A percentile compares a stretch with the other conserved stretches of the same genome.
Evolutionary conservation across 805 yeast species (phyloP).

Genomic region (Wickerhamiella siamensis): DNA sequence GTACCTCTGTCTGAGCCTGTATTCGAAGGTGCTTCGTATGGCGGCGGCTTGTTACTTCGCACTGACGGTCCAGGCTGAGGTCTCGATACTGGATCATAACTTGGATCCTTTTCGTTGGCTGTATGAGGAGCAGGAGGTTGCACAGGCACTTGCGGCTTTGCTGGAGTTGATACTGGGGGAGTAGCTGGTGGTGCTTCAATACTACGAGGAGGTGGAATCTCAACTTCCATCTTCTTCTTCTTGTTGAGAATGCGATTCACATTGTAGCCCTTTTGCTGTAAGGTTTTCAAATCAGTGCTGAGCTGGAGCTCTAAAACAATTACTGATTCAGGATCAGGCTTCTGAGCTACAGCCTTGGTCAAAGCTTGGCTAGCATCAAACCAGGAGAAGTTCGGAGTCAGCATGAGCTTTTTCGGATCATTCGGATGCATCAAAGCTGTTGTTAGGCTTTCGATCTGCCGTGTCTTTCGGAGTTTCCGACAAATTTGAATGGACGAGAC

Average conservation of each 20-base stretch:
- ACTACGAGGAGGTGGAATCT: background rate
- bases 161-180: background rate
- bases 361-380: conserved; percentile 26
- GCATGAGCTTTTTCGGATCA: conserved; percentile 9
- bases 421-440: conserved; percentile 15
- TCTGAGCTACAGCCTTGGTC: conserved; percentile 17
- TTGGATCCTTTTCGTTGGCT: background rate
- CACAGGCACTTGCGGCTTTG: conserved; percentile 2
- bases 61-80: background rate
- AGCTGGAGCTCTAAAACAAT: conserved; percentile 27
- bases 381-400: conserved; percentile 24
- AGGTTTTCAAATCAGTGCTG: conserved; percentile 18
- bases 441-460: conserved; percentile 11
- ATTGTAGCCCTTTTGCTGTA: conserved; percentile 28
- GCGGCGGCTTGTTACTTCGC: background rate
- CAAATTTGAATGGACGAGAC: conserved; percentile 18
- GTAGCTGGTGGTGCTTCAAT: background rate
- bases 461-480: conserved; percentile 17
- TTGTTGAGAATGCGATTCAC: conserved; percentile 23
- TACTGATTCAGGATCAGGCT: conserved; percentile 27
- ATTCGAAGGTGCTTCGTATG: background rate
- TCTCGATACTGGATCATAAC: background rate
- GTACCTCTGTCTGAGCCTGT: no score
- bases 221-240: conserved; percentile 11
- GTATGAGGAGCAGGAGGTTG: background rate